phyloP scores from a whole-genome alignment of 2,329 filamentous ascomycete genomes.

The Hymenotorrendiella dingleyae region DNA sequence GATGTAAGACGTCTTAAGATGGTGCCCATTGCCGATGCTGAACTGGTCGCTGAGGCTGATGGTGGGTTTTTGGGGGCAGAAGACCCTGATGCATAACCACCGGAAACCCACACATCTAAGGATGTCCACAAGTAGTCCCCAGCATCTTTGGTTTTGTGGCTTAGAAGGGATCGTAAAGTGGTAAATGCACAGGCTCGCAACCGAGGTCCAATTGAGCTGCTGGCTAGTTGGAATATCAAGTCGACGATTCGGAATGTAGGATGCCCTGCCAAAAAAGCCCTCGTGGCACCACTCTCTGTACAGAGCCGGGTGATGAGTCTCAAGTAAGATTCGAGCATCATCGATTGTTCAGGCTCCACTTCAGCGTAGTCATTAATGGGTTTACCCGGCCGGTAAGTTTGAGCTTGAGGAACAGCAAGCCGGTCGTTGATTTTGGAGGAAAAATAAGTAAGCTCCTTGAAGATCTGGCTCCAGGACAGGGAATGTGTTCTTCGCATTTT shows the following conservation, averaged over 20 bases:
- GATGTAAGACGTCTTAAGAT: constrained; percentile 69
- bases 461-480: constrained; percentile 88
- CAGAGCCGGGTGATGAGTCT: constrained; percentile 80
- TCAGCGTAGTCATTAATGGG: constrained; percentile 63
- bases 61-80: constrained; percentile 34
- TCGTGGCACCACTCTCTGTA: constrained; percentile 64
- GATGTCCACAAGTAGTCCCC: constrained; percentile 72
- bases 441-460: constrained; percentile 83
- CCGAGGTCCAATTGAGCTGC: constrained; percentile 67
- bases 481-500: constrained; percentile 79
- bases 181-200: constrained; percentile 80
- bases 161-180: constrained; percentile 68
- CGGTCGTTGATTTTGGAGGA: constrained; percentile 72
- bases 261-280: constrained; percentile 66
- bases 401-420: constrained; percentile 48
- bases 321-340: constrained; percentile 94
- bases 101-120: constrained; percentile 74
- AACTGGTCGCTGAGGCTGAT: constrained; percentile 11
- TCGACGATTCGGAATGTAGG: constrained; percentile 63
- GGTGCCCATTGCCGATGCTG: constrained; percentile 48
- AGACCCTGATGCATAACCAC: constrained; percentile 44
- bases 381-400: constrained; percentile 54
- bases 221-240: constrained; percentile 72
- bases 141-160: constrained; percentile 62
- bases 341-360: constrained; percentile 82